Evolutionary conservation across 176 grass and related monocot genomes (phyloP).

Genomic region (Eremochloa ophiuroides): DNA sequence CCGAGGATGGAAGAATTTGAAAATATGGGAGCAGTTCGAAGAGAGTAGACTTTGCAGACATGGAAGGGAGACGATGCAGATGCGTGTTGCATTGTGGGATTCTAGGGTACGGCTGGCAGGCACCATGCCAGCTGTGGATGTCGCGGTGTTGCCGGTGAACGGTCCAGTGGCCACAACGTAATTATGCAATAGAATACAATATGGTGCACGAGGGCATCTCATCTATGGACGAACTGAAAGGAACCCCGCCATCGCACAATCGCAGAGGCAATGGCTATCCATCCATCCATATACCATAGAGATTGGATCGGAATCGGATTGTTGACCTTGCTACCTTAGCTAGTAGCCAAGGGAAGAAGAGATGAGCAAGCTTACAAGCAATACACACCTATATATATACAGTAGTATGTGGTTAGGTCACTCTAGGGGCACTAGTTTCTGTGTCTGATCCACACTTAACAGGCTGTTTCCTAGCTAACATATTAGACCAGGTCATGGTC

Average conservation of each 20-base stretch:
- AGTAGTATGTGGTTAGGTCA: too few relatives aligned
- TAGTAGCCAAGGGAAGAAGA: background rate
- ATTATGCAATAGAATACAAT: background rate
- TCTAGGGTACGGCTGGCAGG: conserved; percentile 18
- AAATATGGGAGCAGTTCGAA: background rate
- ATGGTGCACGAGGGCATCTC: conserved; percentile 28
- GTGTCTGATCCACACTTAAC: conserved; percentile 28
- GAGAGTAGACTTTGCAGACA: conserved; percentile 12
- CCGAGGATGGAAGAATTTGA: background rate
- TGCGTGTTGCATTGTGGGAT: background rate
- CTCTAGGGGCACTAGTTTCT: too few relatives aligned
- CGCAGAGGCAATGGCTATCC: background rate
- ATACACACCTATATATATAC: too few relatives aligned
- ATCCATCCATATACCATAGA: background rate
- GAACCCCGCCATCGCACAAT: background rate
- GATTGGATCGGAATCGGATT: background rate
- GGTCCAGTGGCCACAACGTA: background rate
- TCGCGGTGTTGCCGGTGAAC: conserved; percentile 37
- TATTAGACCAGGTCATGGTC: conserved; percentile 9
- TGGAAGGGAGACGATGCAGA: background rate
- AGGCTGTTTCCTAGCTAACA: conserved; percentile 22
- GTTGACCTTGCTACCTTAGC: conserved; percentile 10
- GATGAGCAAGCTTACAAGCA: background rate
- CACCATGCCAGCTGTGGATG: conserved; percentile 45
- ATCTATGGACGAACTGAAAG: background rate